These are phyloP conservation scores for Phlyctochytrium planicorne DNA, from an alignment of 192 early-diverging fungal genomes.

Conservation along the genomic window DNA sequence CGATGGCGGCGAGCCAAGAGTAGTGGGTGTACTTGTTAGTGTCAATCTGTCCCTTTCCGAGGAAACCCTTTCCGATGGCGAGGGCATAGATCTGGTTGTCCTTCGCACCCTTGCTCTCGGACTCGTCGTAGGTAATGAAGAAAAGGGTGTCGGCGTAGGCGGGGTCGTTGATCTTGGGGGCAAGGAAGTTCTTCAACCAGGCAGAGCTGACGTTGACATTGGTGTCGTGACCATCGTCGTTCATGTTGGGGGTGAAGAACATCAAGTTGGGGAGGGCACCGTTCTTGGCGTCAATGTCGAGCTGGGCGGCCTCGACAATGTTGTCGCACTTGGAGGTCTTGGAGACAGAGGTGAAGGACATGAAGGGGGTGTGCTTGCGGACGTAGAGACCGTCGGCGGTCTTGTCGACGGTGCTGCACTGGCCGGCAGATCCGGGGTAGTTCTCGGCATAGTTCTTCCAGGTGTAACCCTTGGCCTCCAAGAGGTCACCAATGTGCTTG, in stretches of 20 bases:
- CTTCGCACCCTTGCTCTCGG: neutral
- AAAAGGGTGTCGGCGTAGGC: constrained; percentile 36
- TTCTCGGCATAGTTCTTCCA: constrained; percentile 29
- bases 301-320: constrained; percentile 51
- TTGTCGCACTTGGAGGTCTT: constrained; percentile 51
- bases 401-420: neutral
- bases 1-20: constrained; percentile 51
- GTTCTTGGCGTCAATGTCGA: constrained; percentile 47
- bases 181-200: constrained; percentile 54
- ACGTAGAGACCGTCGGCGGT: neutral
- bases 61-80: constrained; percentile 1
- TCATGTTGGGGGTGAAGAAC: constrained; percentile 59
- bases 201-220: constrained; percentile 43
- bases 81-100: constrained; percentile 14
- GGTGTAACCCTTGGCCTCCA: constrained; percentile 25
- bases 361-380: constrained; percentile 45
- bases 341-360: constrained; percentile 34
- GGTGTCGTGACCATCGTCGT: constrained; percentile 50
- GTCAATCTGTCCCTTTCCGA: constrained; percentile 33
- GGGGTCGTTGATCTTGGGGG: constrained; percentile 43
- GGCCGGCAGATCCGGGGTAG: constrained; percentile 14
- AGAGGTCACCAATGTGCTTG: constrained; percentile 22
- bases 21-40: constrained; percentile 57
- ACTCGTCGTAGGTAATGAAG: constrained; percentile 25
- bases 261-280: constrained; percentile 46